phyloP scores from a whole-genome alignment of 78 protist genomes.

The Goniomonas avonlea region DNA sequence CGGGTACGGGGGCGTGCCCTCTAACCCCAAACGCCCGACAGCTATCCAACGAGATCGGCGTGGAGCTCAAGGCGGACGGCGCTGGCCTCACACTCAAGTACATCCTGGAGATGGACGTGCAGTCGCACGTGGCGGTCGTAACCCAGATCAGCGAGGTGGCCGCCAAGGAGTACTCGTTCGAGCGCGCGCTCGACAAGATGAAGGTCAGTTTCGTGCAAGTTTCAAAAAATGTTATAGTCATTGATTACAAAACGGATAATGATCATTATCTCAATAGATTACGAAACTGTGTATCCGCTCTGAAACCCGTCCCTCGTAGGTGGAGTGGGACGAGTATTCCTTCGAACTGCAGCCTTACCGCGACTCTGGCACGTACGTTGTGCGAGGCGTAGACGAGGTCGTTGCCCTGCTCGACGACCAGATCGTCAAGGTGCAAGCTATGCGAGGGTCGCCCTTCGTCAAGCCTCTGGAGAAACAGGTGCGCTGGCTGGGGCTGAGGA shows the following conservation, averaged over 20 bases:
- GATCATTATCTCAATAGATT: too few species aligned
- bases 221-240: too few species aligned
- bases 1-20: too few species aligned
- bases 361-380: constrained; percentile 42
- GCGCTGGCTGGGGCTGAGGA: too few species aligned
- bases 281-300: too few species aligned
- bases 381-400: constrained; percentile 40
- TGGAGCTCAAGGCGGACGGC: constrained; percentile 29
- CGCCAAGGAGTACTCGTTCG: constrained; percentile 56
- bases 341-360: constrained; percentile 20
- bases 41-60: not conserved
- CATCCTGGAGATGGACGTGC: constrained; percentile 24
- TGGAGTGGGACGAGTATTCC: constrained; percentile 9
- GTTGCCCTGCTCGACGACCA: constrained; percentile 43
- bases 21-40: too few species aligned
- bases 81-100: not conserved
- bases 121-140: not conserved
- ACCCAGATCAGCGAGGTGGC: constrained; percentile 31
- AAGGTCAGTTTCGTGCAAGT: too few species aligned
- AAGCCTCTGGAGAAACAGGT: constrained; percentile 8
- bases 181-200: constrained; percentile 63
- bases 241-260: too few species aligned
- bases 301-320: too few species aligned
- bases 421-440: constrained; percentile 40
- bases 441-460: constrained; percentile 57